phyloP scores from a whole-genome alignment of 1,284 basidiomycete species.

The Laetiporus sulphureus region DNA sequence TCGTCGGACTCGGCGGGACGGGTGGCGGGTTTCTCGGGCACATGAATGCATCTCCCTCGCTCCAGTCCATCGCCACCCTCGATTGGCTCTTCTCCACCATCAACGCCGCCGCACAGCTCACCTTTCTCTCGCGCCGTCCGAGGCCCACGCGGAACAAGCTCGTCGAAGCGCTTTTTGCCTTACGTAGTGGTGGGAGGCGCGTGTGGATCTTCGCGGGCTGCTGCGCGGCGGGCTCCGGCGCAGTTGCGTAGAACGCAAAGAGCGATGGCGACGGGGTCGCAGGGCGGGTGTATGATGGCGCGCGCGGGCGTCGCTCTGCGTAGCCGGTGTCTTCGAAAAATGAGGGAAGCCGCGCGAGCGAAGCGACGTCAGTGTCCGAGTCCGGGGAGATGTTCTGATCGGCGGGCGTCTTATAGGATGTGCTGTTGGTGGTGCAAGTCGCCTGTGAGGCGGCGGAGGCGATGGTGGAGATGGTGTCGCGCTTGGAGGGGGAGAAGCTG shows the following conservation, averaged over 20 bases:
- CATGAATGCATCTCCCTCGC: constrained; percentile 6
- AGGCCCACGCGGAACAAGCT: constrained; percentile 11
- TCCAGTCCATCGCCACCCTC: background rate
- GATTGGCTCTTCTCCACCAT: background rate
- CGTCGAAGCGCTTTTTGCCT: constrained; percentile 17
- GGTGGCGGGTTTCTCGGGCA: constrained; percentile 16
- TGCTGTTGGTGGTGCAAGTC: too few relatives aligned
- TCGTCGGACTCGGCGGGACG: constrained; percentile 8
- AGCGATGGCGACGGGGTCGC: constrained; percentile 12
- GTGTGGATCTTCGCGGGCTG: constrained; percentile 18
- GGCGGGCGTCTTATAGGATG: too few relatives aligned
- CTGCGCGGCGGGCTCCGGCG: background rate
- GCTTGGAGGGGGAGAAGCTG: constrained; percentile 8
- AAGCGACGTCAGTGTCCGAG: too few relatives aligned
- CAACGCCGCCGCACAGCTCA: background rate
- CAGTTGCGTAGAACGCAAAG: too few relatives aligned
- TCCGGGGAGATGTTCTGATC: too few relatives aligned
- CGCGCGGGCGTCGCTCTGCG: constrained; percentile 8
- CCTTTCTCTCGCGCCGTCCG: background rate
- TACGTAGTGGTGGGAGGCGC: constrained; percentile 21
- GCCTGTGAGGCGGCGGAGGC: constrained; percentile 5
- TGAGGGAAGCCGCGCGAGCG: constrained; percentile 3
- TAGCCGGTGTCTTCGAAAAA: constrained; percentile 15
- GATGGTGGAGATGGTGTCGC: constrained; percentile 10
- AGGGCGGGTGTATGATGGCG: constrained; percentile 17